Evolutionary conservation across 208 protist species (phyloP), one percentile per base, ranked within the genome.

Genomic region (Polymyxa betae): DNA sequence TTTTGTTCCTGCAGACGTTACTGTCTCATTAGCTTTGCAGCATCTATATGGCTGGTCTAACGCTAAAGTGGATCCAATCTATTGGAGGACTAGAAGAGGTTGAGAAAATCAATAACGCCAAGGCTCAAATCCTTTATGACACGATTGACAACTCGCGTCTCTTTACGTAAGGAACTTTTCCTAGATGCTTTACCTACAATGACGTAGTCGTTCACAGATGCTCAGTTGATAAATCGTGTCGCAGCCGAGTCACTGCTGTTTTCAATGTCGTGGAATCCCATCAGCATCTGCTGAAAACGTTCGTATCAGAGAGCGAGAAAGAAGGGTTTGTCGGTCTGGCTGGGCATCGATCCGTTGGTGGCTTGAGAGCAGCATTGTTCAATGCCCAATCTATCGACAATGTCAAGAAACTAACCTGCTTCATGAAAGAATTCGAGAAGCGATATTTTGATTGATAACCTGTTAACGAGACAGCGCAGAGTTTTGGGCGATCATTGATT

Each of bases 21-120:
- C 40, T 82, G 35, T 82, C 16, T 38, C 5, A 40, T 43, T 43
- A 43, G 35, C 40, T 43, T 82, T 12, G 35, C 72, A 82, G 72
- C 72, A 43, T 82, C 5, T 82, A 82, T n/a, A 82, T 82, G n/a
- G 72, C 35, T 5, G 72, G 72, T n/a, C n/a, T 82, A 35, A 82
- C 35, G 72, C 5, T 82, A n/a, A 5, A 82, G n/a, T 82, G 72
- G 72, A 82, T 82, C n/a, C 35, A 35, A 82, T 82, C 72, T n/a
- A 5, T 40, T 20, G 72, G 72, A 5, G 72, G 72, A 5, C 35
- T 82, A 43, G 16, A 82, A 12, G 72, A 5, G 5, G 12, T 82
- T 5, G 72, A 43, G 12, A 82, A 82, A n/a, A 40, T 82, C 10
- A 82, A 82, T 43, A 43, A 82, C n/a, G 72, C 5, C 72, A 82